These are phyloP conservation scores for Zygosaccharomyces pseudorouxii DNA, from an alignment of 805 yeast species.

Conservation along the genomic window DNA sequence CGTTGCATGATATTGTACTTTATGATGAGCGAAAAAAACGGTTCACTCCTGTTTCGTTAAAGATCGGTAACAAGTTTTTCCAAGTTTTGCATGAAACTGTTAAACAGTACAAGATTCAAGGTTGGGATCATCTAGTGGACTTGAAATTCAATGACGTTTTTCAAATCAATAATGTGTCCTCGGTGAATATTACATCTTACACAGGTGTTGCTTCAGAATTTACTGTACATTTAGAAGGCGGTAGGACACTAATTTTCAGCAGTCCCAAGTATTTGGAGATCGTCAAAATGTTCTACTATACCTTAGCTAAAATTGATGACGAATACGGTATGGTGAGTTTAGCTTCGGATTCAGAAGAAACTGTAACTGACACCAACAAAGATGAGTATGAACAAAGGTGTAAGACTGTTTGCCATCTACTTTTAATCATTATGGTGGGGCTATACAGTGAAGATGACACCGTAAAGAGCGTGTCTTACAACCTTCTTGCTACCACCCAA, in stretches of 20 bases:
- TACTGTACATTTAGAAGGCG: slow-evolving; percentile 39
- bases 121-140: slow-evolving; percentile 32
- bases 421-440: slow-evolving; percentile 64
- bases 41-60: slow-evolving; percentile 56
- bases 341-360: slow-evolving; percentile 5
- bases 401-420: slow-evolving; percentile 50
- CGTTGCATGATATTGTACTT: slow-evolving; percentile 47
- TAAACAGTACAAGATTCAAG: slow-evolving; percentile 37
- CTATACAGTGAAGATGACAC: slow-evolving; percentile 54
- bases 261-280: slow-evolving; percentile 56
- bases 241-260: slow-evolving; percentile 39
- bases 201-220: slow-evolving; percentile 51
- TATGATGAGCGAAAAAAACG: slow-evolving; percentile 47
- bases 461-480: slow-evolving; percentile 59
- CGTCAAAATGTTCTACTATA: slow-evolving; percentile 63
- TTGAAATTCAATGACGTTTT: slow-evolving; percentile 42
- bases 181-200: slow-evolving; percentile 39
- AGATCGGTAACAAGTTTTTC: slow-evolving; percentile 64
- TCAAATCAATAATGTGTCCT: slow-evolving; percentile 38
- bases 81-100: slow-evolving; percentile 50
- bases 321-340: slow-evolving; percentile 21
- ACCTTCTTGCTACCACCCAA: slow-evolving; percentile 58
- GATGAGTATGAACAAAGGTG: slow-evolving; percentile 29
- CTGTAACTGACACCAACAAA: slow-evolving; percentile 24
- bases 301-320: slow-evolving; percentile 51